These are phyloP conservation scores for Dentipellis fragilis DNA, from an alignment of 768 basidiomycete genomes.

Conservation along the genomic window DNA sequence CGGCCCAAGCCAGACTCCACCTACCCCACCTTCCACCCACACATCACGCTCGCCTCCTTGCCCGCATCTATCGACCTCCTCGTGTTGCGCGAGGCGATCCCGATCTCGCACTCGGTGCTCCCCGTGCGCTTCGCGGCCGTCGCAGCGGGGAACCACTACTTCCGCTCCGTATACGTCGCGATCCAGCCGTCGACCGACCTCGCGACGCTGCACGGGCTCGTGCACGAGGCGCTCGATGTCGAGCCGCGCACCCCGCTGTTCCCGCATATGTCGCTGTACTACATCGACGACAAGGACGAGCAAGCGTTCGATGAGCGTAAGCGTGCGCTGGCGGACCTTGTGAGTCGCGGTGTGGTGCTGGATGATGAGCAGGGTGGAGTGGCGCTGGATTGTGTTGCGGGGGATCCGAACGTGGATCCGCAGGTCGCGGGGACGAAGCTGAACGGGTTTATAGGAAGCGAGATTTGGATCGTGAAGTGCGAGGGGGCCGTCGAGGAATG, in stretches of 20 bases:
- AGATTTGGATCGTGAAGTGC: slow-evolving; percentile 53
- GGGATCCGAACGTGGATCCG: slow-evolving; percentile 17
- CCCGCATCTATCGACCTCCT: slow-evolving; percentile 21
- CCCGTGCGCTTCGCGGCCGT: slow-evolving; percentile 42
- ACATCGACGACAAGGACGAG: slow-evolving; percentile 59
- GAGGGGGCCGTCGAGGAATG: slow-evolving; percentile 52
- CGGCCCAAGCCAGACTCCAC: slow-evolving; percentile 27
- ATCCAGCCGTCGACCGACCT: slow-evolving; percentile 38
- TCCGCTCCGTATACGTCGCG: slow-evolving; percentile 57
- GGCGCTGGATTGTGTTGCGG: slow-evolving; percentile 24
- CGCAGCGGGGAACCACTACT: slow-evolving; percentile 52
- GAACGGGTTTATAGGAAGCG: slow-evolving; percentile 31
- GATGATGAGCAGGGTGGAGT: slow-evolving; percentile 14
- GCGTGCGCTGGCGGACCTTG: slow-evolving; percentile 26
- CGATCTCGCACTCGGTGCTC: slow-evolving; percentile 25
- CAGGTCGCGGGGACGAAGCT: slow-evolving; percentile 14
- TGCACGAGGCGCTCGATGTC: slow-evolving; percentile 30
- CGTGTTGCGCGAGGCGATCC: slow-evolving; percentile 31
- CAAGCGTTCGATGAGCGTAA: slow-evolving; percentile 42
- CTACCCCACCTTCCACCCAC: slow-evolving; percentile 56
- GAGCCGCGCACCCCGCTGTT: slow-evolving; percentile 43
- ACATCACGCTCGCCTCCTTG: slow-evolving; percentile 55
- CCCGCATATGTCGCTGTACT: slow-evolving; percentile 68
- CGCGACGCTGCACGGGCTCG: slow-evolving; percentile 33
- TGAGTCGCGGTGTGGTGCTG: slow-evolving; percentile 22